phyloP scores from a whole-genome alignment of 257 asterid genomes.

The Anisodus acutangulus region DNA sequence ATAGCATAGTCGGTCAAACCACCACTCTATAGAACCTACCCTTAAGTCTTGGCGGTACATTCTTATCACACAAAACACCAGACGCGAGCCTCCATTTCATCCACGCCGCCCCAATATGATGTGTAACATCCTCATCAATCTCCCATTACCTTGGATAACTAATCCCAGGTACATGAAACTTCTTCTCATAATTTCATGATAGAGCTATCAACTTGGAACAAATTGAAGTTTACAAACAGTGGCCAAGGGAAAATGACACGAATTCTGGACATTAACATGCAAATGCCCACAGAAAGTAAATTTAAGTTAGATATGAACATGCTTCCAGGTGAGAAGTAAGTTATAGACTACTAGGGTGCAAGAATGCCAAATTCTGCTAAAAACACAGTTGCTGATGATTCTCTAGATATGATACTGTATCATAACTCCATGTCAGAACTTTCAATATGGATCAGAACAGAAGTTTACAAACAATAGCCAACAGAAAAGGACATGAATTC shows the following conservation, averaged over 20 bases:
- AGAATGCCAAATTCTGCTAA: neutral
- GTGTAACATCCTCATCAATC: no score
- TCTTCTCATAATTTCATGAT: neutral
- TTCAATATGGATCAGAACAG: neutral
- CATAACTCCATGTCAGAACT: neutral
- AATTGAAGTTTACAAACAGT: constrained; percentile 7
- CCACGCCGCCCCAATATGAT: no score
- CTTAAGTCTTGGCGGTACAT: no score
- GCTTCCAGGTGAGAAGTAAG: neutral
- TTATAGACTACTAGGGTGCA: neutral
- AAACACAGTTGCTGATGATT: neutral
- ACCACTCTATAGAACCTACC: no score
- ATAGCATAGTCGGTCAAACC: no score
- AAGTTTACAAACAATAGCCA: neutral
- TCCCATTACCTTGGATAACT: no score
- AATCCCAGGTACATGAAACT: no score
- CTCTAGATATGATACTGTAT: neutral
- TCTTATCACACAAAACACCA: no score
- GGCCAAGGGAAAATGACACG: neutral
- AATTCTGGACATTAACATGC: neutral
- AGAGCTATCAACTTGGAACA: neutral
- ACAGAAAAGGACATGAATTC: neutral
- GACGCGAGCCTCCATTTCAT: no score
- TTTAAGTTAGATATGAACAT: neutral
- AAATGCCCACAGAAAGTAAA: neutral